These are phyloP conservation scores for Podaxis carcinomalis DNA, from an alignment of 768 basidiomycete genomes.

Conservation along the genomic window DNA sequence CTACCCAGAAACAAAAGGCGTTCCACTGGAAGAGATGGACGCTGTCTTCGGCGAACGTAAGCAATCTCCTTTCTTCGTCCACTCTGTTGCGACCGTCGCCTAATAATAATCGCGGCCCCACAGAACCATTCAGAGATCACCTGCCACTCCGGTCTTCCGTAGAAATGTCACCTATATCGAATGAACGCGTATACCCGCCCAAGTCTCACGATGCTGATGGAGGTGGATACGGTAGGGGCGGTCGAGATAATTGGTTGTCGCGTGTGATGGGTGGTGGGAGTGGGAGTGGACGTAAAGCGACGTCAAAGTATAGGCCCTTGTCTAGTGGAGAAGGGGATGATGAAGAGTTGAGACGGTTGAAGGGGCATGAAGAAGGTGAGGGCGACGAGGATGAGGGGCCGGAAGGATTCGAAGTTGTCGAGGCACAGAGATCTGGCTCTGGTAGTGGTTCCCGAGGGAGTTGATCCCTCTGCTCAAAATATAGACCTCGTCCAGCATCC, in stretches of 20 bases:
- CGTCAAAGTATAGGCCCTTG: not conserved
- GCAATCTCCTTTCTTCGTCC: not conserved
- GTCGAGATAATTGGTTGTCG: not conserved
- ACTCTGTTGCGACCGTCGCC: not conserved
- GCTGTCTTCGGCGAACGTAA: slow-evolving; percentile 77
- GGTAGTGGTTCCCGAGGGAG: not conserved
- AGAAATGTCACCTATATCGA: slow-evolving; percentile 4
- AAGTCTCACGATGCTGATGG: not conserved
- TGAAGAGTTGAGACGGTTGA: slow-evolving; percentile 1
- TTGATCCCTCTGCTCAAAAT: not conserved
- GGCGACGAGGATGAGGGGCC: not conserved
- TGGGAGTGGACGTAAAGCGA: not conserved
- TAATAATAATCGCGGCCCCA: not conserved
- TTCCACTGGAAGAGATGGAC: slow-evolving; percentile 84
- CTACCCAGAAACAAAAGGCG: slow-evolving; percentile 78
- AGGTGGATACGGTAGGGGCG: not conserved
- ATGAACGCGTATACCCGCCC: not conserved
- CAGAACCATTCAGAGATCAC: slow-evolving; percentile 11
- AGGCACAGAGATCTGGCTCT: not conserved
- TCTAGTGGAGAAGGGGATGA: not conserved
- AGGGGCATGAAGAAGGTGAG: not conserved
- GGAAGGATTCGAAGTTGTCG: slow-evolving; percentile 2
- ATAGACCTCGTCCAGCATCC: not conserved
- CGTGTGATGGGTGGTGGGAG: not conserved
- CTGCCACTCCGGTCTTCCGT: slow-evolving; percentile 8